phyloP scores from a whole-genome alignment of 768 basidiomycete species.

The Tricholoma sp. region DNA sequence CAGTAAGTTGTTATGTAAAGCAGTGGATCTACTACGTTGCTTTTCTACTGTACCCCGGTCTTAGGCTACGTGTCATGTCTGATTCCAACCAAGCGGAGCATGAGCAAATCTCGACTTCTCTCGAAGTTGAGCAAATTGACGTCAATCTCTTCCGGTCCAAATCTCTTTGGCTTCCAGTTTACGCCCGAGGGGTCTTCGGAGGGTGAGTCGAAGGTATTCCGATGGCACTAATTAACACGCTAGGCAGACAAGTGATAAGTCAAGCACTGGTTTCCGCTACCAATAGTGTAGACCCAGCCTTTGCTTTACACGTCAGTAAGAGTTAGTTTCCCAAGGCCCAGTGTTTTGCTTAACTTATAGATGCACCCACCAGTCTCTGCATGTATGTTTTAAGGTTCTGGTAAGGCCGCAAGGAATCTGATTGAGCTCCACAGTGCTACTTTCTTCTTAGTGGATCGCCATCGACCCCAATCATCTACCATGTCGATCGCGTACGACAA shows the following conservation, averaged over 20 bases:
- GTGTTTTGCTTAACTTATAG: slow-evolving; percentile 1
- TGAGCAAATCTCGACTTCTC: slow-evolving; percentile 62
- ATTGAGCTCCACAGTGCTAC: slow-evolving; percentile 53
- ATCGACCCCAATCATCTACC: slow-evolving; percentile 70
- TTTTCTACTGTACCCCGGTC: too few relatives aligned
- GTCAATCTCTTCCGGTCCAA: slow-evolving; percentile 75
- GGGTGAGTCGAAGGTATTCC: slow-evolving; percentile 36
- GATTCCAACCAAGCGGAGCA: slow-evolving; percentile 52
- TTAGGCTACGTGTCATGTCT: slow-evolving; percentile 11
- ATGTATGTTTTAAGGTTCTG: slow-evolving; percentile 41
- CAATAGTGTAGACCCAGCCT: slow-evolving; percentile 61
- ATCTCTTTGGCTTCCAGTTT: slow-evolving; percentile 56
- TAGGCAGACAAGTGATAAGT: slow-evolving; percentile 68
- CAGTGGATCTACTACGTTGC: too few relatives aligned
- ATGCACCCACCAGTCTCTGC: slow-evolving; percentile 46
- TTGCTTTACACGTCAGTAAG: slow-evolving; percentile 64
- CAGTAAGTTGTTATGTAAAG: too few relatives aligned
- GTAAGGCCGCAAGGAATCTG: neutral
- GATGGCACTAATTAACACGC: neutral
- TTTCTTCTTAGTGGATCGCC: slow-evolving; percentile 75
- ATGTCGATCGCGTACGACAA: slow-evolving; percentile 70
- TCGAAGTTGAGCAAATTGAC: slow-evolving; percentile 78
- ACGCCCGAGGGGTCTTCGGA: slow-evolving; percentile 75
- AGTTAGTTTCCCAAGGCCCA: neutral
- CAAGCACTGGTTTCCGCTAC: slow-evolving; percentile 83